Evolutionary conservation across 2,329 filamentous ascomycete species (phyloP).

Genomic region (Periconia sp.): DNA sequence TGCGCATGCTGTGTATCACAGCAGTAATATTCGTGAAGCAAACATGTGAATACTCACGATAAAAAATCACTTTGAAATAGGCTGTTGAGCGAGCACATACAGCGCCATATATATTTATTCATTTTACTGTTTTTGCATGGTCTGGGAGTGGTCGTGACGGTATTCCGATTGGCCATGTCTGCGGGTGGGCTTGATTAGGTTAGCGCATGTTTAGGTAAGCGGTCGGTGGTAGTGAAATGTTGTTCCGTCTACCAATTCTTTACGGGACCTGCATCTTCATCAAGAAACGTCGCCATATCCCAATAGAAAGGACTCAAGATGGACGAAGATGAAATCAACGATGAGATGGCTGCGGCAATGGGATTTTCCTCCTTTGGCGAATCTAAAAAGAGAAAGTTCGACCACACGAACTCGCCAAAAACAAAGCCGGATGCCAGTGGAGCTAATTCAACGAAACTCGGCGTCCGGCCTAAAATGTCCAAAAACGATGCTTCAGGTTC

Average conservation of each 20-base stretch:
- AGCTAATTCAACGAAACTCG: conserved; percentile 39
- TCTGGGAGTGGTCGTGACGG: neutral
- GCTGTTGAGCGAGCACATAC: neutral
- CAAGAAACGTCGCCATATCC: neutral
- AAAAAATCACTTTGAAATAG: neutral
- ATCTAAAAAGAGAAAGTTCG: conserved; percentile 69
- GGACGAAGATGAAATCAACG: conserved; percentile 17
- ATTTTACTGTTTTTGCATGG: too few species aligned
- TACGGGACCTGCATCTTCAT: neutral
- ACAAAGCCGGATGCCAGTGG: conserved; percentile 29
- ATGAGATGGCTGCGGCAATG: conserved; percentile 68
- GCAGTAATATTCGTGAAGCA: neutral
- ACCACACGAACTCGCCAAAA: conserved; percentile 57
- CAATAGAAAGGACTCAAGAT: neutral
- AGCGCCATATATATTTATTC: too few species aligned
- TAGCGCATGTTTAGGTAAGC: neutral
- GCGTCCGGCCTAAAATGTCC: conserved; percentile 36
- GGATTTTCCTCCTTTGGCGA: conserved; percentile 73
- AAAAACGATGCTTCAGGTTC: conserved; percentile 1
- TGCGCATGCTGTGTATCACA: neutral
- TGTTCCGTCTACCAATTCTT: neutral
- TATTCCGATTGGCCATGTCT: neutral
- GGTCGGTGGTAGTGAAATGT: neutral
- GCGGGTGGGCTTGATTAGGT: neutral
- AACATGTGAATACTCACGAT: neutral